phyloP scores from a whole-genome alignment of 1,284 basidiomycete genomes.

The Ustilago bromivora region DNA sequence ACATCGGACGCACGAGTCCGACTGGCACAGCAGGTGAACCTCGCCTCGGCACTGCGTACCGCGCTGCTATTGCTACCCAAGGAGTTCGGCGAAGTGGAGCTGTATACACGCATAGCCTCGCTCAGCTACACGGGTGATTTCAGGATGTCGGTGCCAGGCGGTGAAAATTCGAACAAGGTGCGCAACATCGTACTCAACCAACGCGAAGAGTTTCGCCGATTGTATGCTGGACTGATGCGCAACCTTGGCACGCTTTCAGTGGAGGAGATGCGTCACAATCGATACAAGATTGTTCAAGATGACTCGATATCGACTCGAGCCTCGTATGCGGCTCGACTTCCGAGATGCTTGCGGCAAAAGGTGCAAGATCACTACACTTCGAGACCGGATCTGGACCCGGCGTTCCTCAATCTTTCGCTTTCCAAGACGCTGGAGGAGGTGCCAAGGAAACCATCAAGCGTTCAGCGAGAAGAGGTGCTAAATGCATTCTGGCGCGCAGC shows the following conservation, averaged over 20 bases:
- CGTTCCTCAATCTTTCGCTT: constrained; percentile 60
- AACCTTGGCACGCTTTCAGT: constrained; percentile 62
- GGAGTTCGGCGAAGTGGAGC: constrained; percentile 79
- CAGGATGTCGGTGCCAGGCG: constrained; percentile 87
- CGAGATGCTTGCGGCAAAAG: constrained; percentile 52
- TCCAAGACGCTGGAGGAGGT: constrained; percentile 45
- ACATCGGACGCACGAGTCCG: constrained; percentile 84
- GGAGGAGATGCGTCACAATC: constrained; percentile 37
- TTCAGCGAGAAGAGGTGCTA: constrained; percentile 37
- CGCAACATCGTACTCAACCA: constrained; percentile 79
- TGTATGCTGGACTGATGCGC: constrained; percentile 78
- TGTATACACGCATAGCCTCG: constrained; percentile 87
- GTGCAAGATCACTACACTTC: constrained; percentile 56
- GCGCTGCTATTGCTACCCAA: constrained; percentile 77
- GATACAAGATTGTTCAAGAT: constrained; percentile 57
- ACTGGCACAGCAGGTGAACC: constrained; percentile 91
- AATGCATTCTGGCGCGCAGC: constrained; percentile 58
- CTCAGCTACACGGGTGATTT: constrained; percentile 88
- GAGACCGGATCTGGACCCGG: constrained; percentile 49
- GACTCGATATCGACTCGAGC: constrained; percentile 47
- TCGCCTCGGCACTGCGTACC: constrained; percentile 86
- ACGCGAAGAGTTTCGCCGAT: constrained; percentile 82
- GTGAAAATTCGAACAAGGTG: constrained; percentile 95
- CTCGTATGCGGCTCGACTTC: constrained; percentile 53
- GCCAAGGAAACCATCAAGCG: constrained; percentile 24